These are phyloP conservation scores for Aureobasidium sp. DNA, from an alignment of 2,329 filamentous ascomycete species.

Conservation along the genomic window DNA sequence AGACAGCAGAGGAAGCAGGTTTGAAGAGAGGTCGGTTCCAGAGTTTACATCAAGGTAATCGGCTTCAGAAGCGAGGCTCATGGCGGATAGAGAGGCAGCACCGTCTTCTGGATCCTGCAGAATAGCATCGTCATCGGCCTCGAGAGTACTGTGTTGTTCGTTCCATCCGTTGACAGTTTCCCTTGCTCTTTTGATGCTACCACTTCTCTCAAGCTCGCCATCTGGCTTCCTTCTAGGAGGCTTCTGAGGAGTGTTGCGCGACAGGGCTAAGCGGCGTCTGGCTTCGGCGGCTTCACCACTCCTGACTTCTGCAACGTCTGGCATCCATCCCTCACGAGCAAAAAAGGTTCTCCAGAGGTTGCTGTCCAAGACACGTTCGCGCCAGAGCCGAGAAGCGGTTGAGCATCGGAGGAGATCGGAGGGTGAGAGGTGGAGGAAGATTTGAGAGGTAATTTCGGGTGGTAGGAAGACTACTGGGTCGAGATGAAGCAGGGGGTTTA, in stretches of 20 bases:
- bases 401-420: conserved; percentile 71
- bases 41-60: neutral
- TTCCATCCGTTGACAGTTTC: conserved; percentile 32
- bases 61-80: neutral
- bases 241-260: conserved; percentile 15
- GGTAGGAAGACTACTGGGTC: conserved; percentile 83
- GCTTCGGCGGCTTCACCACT: conserved; percentile 13
- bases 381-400: conserved; percentile 72
- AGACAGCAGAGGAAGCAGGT: neutral
- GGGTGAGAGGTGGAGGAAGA: conserved; percentile 79
- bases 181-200: conserved; percentile 44
- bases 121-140: conserved; percentile 30
- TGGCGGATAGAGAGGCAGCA: neutral
- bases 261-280: neutral
- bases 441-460: conserved; percentile 80
- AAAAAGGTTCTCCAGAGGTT: conserved; percentile 82
- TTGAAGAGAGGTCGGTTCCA: neutral
- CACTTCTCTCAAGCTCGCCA: conserved; percentile 40
- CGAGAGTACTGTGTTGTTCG: conserved; percentile 39
- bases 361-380: conserved; percentile 69
- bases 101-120: conserved; percentile 6
- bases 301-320: conserved; percentile 23
- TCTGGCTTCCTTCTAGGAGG: conserved; percentile 39
- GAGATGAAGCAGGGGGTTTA: conserved; percentile 84
- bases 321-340: conserved; percentile 69